Percentiles rank a stretch among this genome's conserved stretches.
Conservation (phyloP, 2,329 filamentous ascomycete genomes). For the Sporothrix mexicana region DNA sequence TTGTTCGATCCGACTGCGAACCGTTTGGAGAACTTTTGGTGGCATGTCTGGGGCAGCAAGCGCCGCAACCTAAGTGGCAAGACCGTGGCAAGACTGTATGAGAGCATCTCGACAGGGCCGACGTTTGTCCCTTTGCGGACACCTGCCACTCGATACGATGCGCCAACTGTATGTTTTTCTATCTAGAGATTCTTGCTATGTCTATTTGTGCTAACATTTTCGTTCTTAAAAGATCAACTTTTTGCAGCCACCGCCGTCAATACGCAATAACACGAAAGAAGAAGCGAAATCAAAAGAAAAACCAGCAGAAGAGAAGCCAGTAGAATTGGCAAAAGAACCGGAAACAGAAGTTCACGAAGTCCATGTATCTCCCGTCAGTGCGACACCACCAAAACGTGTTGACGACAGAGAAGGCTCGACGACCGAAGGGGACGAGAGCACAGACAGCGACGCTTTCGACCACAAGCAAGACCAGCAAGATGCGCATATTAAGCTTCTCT, state of each 20-base stretch:
- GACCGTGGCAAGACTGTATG: constrained; percentile 61
- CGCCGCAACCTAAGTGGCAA: constrained; percentile 58
- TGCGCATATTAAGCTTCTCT: constrained; percentile 39
- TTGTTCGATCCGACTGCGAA: constrained; percentile 67
- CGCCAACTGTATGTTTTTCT: constrained; percentile 51
- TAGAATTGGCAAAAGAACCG: not conserved
- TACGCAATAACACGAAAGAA: not conserved
- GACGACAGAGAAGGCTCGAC: not conserved
- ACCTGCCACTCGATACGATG: constrained; percentile 60
- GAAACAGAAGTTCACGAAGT: not conserved
- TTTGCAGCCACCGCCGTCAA: not conserved
- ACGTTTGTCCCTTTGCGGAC: constrained; percentile 62
- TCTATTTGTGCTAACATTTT: not conserved
- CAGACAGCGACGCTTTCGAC: not conserved
- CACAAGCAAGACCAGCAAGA: not conserved
- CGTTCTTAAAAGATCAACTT: not conserved
- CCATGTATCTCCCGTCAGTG: too few relatives aligned
- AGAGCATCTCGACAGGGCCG: constrained; percentile 63
- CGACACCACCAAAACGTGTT: not conserved
- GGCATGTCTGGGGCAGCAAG: constrained; percentile 68
- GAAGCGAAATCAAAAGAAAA: not conserved
- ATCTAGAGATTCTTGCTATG: not conserved
- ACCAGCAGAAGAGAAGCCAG: not conserved
- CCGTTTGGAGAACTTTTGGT: constrained; percentile 69
- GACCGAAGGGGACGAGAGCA: not conserved